Base-by-base conservation (phyloP, 306 rosid species). In the Crataegus laevigata region DNA sequence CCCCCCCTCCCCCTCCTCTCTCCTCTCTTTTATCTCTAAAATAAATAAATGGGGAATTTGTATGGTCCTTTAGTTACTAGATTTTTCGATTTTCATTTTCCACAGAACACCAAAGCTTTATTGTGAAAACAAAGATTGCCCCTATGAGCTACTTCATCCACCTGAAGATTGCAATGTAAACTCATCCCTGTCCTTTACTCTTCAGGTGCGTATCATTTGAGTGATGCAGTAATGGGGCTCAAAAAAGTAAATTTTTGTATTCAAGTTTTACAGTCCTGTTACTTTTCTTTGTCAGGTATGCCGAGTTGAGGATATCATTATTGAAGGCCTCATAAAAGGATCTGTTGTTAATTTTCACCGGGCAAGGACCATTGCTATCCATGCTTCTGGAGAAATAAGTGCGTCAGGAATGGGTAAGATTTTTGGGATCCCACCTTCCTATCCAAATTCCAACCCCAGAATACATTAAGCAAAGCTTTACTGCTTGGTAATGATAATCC, bases 141-240 rank as follows among this genome's bases (percentile, higher is more conserved):
- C 99, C 10, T 9, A 65, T 64, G 99, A 96, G 66, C 86, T 96
- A 75, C 81, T 92, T 75, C 90, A 85, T 74, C 99, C 99, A 40
- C 99, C 99, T 42, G 98, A 96, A 83, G 99, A 96, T 87, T 96
- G 99, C 88, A 96, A 92, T 75, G 98, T 96, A 82, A 96, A 96
- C 80, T 82, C 99, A 68, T 96, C 99, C 25, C 75, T 96, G 71
- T 80, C 99, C 75, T 96, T 96, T 87, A 96, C 99, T 11, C 92
- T 96, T 80, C 98, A 92, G 98, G 99, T 96, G 76, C 54, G 75
- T 69, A 60, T 51, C 45, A 69, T 76, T 83, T 82, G 78, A 34
- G 38, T 24, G 54, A 66, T 43, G 26, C 61, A 34, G 59, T 77
- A 65, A 45, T 73, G 67, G 18, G 51, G 71, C 72, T 71, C 78